Evolutionary conservation across 2,329 filamentous ascomycete genomes (phyloP).

Genomic region (Talaromyces sp.): DNA sequence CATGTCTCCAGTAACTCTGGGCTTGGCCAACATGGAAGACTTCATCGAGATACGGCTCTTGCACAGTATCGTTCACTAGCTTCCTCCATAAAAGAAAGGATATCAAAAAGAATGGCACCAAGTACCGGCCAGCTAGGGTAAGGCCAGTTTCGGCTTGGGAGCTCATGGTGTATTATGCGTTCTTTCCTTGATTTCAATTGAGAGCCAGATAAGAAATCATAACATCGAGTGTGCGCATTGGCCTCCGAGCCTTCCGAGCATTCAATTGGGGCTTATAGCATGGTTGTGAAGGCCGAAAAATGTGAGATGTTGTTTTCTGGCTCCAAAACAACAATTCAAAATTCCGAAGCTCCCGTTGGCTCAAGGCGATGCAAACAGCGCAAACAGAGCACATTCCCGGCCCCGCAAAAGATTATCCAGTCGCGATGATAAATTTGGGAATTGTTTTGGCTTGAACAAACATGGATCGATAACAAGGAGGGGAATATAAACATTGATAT

Average conservation of each 20-base stretch:
- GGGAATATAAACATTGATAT: slow-evolving; percentile 16
- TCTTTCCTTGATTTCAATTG: not conserved
- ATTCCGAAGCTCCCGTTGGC: slow-evolving; percentile 23
- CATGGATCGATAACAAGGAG: slow-evolving; percentile 2
- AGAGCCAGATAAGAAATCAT: not conserved
- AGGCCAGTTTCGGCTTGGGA: slow-evolving; percentile 33
- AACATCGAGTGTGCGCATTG: slow-evolving; percentile 6
- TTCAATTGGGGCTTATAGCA: slow-evolving; percentile 7
- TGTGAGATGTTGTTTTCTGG: slow-evolving; percentile 12
- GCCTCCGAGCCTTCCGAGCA: not conserved
- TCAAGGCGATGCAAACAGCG: slow-evolving; percentile 32
- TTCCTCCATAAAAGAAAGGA: slow-evolving; percentile 43
- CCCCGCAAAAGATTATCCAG: slow-evolving; percentile 12
- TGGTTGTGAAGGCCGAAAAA: slow-evolving; percentile 14
- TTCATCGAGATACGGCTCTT: slow-evolving; percentile 59
- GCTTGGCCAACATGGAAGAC: slow-evolving; percentile 77
- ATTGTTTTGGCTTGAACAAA: slow-evolving; percentile 6
- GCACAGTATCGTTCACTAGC: slow-evolving; percentile 50
- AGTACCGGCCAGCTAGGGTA: slow-evolving; percentile 38
- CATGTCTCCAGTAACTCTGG: slow-evolving; percentile 76
- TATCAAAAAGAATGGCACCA: slow-evolving; percentile 36
- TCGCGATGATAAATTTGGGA: slow-evolving; percentile 4
- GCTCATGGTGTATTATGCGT: slow-evolving; percentile 30
- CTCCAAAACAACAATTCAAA: not conserved
- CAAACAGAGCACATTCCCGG: slow-evolving; percentile 30